Conservation (phyloP, 495 filamentous ascomycete species). For the Annulohypoxylon stygium region DNA sequence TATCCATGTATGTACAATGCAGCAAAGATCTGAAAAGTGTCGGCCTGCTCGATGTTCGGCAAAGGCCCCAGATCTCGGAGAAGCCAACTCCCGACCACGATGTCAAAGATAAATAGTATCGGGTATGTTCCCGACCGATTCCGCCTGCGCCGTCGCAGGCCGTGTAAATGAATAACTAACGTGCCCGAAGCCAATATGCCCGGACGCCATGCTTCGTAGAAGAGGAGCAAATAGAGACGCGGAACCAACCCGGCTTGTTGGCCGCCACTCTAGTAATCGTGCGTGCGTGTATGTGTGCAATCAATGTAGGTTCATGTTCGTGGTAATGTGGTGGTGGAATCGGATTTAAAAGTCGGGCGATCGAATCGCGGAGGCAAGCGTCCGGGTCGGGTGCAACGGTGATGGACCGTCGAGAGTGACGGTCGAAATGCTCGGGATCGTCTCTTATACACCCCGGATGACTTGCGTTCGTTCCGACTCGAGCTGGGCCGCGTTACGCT, state of each 20-base stretch:
- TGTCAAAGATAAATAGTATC: conserved; percentile 21
- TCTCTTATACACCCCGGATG: conserved; percentile 63
- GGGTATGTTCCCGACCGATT: conserved; percentile 10
- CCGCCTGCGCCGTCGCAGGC: conserved; percentile 40
- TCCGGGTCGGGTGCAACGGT: conserved; percentile 11
- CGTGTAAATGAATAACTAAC: conserved; percentile 26
- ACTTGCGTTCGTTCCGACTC: conserved; percentile 85
- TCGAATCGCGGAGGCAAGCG: conserved; percentile 10
- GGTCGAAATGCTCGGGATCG: background rate
- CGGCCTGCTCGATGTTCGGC: background rate
- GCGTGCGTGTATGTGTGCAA: background rate
- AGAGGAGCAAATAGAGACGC: conserved; percentile 28
- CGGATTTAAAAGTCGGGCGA: conserved; percentile 9
- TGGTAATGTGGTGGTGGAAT: conserved; percentile 7
- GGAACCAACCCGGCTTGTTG: conserved; percentile 11
- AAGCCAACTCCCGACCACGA: conserved; percentile 24
- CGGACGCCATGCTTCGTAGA: conserved; percentile 47
- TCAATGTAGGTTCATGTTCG: conserved; percentile 4
- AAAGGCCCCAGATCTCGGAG: conserved; percentile 17
- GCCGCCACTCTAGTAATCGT: conserved; percentile 13
- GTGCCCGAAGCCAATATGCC: conserved; percentile 42
- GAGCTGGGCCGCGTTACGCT: conserved; percentile 90
- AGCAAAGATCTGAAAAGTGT: conserved; percentile 17
- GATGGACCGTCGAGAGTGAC: conserved; percentile 1
- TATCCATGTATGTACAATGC: conserved; percentile 35